Conservation (phyloP, 2,329 filamentous ascomycete genomes). For the Metarhizium rileyi region DNA sequence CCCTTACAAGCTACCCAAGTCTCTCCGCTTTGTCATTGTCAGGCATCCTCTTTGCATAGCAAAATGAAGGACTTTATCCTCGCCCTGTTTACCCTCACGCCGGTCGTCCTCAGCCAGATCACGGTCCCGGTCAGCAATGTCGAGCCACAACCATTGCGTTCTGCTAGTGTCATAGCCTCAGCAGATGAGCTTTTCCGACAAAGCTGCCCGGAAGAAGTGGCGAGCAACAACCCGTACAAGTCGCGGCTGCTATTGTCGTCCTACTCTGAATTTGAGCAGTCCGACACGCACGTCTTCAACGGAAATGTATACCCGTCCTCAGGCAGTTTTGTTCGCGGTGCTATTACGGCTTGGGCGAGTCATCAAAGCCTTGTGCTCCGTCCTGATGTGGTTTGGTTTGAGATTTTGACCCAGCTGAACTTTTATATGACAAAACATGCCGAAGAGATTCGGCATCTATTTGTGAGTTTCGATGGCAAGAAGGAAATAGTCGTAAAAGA, state of each 20-base stretch:
- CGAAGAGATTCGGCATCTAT: constrained; percentile 33
- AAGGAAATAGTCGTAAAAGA: constrained; percentile 27
- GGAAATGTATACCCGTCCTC: constrained; percentile 21
- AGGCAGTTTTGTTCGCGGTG: constrained; percentile 33
- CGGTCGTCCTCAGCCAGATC: constrained; percentile 7
- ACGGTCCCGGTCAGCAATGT: constrained; percentile 18
- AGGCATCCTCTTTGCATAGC: not conserved
- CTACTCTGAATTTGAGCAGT: constrained; percentile 11
- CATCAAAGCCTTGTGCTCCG: constrained; percentile 40
- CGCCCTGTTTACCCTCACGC: constrained; percentile 5
- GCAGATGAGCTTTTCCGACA: constrained; percentile 19
- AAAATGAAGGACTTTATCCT: constrained; percentile 3
- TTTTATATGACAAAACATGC: constrained; percentile 38
- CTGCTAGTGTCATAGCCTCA: constrained; percentile 15
- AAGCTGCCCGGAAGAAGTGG: constrained; percentile 25
- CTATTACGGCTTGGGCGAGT: constrained; percentile 37
- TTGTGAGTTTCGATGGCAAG: constrained; percentile 34
- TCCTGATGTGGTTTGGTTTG: constrained; percentile 46
- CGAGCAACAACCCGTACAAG: constrained; percentile 11
- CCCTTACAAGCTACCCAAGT: not conserved
- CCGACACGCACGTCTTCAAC: constrained; percentile 10
- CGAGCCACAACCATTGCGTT: constrained; percentile 16
- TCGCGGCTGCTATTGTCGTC: constrained; percentile 21
- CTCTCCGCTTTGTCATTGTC: not conserved
- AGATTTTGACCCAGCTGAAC: constrained; percentile 41